These are phyloP conservation scores for Stentor coeruleus DNA, from an alignment of 73 alveolate species.

Conservation along the genomic window DNA sequence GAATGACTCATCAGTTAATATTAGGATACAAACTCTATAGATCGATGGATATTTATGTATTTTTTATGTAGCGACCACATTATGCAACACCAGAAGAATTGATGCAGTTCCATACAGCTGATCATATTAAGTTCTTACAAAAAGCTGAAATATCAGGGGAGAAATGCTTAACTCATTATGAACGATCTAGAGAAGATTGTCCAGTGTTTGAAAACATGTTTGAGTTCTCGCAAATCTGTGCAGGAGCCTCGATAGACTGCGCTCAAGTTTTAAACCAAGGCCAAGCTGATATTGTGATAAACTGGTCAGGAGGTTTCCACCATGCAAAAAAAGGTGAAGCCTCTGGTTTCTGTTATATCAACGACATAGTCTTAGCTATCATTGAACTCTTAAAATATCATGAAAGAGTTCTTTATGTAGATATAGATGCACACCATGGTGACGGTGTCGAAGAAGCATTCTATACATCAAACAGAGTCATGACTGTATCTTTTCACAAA, in stretches of 20 bases:
- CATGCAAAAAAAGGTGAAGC: slow-evolving; percentile 98
- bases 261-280: slow-evolving; percentile 73
- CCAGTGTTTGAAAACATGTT: not conserved
- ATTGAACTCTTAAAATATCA: slow-evolving; percentile 90
- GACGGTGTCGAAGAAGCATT: slow-evolving; percentile 99
- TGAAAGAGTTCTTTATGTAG: slow-evolving; percentile 92
- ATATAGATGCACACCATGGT: slow-evolving; percentile 99
- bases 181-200: slow-evolving; percentile 44
- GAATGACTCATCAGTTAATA: slow-evolving; percentile 92
- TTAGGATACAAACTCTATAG: slow-evolving; percentile 76
- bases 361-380: slow-evolving; percentile 94
- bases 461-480: slow-evolving; percentile 88
- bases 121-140: not conserved
- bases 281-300: slow-evolving; percentile 80
- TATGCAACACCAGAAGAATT: not conserved
- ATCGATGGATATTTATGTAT: slow-evolving; percentile 40
- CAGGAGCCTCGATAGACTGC: slow-evolving; percentile 86
- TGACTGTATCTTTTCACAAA: slow-evolving; percentile 94
- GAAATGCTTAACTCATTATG: slow-evolving; percentile 15
- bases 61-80: not conserved
- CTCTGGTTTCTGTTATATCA: slow-evolving; percentile 95
- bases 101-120: not conserved
- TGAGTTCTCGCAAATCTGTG: slow-evolving; percentile 32
- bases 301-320: slow-evolving; percentile 99
- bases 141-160: not conserved